Conservation (phyloP, 2,329 filamentous ascomycete genomes). For the Epicoccum nigrum region DNA sequence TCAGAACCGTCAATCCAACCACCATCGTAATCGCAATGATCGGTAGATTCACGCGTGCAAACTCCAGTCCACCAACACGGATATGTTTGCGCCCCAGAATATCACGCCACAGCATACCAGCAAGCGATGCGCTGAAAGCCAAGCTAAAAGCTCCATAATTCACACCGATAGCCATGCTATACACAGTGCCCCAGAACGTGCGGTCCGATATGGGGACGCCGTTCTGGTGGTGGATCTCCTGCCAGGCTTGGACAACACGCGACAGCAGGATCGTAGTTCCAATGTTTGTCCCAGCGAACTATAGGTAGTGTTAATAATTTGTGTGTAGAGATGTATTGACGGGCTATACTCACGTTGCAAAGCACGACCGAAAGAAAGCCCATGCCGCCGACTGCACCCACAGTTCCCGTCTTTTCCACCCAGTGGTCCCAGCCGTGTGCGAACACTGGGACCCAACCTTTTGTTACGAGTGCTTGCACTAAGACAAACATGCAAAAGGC, state of each 20-base stretch:
- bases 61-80: conserved; percentile 66
- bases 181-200: conserved; percentile 75
- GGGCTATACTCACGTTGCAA: conserved; percentile 67
- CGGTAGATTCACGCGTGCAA: conserved; percentile 71
- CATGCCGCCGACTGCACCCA: conserved; percentile 75
- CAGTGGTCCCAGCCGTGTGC: conserved; percentile 76
- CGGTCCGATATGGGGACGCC: conserved; percentile 63
- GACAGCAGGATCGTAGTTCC: conserved; percentile 76
- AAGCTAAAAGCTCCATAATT: conserved; percentile 78
- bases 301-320: background rate
- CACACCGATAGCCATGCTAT: conserved; percentile 75
- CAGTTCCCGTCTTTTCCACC: conserved; percentile 71
- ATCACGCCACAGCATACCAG: conserved; percentile 74
- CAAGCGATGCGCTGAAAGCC: conserved; percentile 73
- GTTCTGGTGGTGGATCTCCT: conserved; percentile 60
- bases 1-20: conserved; percentile 65
- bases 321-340: background rate
- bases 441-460: conserved; percentile 76
- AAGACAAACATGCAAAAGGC: conserved; percentile 77
- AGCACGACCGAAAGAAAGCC: conserved; percentile 72
- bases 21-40: conserved; percentile 74
- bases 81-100: conserved; percentile 74
- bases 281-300: conserved; percentile 80
- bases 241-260: conserved; percentile 73
- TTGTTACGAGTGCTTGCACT: conserved; percentile 73